phyloP scores from a whole-genome alignment of 2,329 filamentous ascomycete genomes.

The Cercospora brassicicola region DNA sequence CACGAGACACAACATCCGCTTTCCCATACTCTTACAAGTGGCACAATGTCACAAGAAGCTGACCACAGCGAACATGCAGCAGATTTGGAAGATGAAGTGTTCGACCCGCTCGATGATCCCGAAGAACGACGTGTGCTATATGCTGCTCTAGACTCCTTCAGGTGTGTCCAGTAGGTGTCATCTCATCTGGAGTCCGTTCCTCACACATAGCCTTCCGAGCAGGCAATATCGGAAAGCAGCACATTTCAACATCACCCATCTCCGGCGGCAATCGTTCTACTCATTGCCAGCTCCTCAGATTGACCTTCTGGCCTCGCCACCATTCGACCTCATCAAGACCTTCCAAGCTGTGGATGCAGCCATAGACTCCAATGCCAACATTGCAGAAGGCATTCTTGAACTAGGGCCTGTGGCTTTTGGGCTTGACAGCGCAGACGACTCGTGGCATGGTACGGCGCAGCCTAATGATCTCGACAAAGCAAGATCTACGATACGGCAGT shows the following conservation, averaged over 20 bases:
- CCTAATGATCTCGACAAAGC: conserved; percentile 82
- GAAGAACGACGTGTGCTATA: conserved; percentile 81
- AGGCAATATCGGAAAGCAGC: conserved; percentile 71
- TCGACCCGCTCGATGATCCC: conserved; percentile 66
- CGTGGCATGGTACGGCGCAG: conserved; percentile 72
- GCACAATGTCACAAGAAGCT: not conserved
- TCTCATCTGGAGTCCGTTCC: conserved; percentile 16
- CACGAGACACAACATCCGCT: not conserved
- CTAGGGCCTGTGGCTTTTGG: conserved; percentile 68
- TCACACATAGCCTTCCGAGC: not conserved
- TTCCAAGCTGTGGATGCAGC: conserved; percentile 79
- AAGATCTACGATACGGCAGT: conserved; percentile 84
- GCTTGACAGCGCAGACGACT: conserved; percentile 47
- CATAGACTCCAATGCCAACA: conserved; percentile 82
- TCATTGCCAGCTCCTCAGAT: conserved; percentile 81
- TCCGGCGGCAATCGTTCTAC: conserved; percentile 89
- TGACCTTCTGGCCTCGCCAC: conserved; percentile 75
- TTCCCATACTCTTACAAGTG: not conserved
- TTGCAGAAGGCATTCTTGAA: conserved; percentile 76
- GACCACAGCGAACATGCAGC: not conserved
- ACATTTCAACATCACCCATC: conserved; percentile 87
- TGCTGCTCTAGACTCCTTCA: conserved; percentile 82
- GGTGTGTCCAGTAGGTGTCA: conserved; percentile 54
- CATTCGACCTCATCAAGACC: conserved; percentile 78
- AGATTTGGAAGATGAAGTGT: not conserved